phyloP scores from a whole-genome alignment of 2,329 filamentous ascomycete genomes.

The Penicillium sp. region DNA sequence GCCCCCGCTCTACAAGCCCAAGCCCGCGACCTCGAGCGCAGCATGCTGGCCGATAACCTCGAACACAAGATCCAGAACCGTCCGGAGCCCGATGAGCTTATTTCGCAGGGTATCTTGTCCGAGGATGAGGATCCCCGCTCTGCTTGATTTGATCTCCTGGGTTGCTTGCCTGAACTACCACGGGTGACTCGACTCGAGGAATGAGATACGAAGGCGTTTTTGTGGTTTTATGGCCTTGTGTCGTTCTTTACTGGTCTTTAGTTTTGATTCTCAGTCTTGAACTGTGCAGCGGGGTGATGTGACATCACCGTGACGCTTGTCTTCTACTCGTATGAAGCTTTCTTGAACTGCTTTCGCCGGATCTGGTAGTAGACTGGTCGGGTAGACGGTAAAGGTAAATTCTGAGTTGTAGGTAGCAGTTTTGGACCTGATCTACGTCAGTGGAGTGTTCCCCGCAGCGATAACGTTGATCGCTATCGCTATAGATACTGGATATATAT shows the following conservation, averaged over 20 bases:
- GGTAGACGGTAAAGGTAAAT: background rate
- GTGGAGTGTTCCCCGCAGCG: too few species aligned
- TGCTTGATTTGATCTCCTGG: background rate
- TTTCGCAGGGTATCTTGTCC: slow-evolving; percentile 74
- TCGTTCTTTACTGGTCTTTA: background rate
- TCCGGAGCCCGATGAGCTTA: slow-evolving; percentile 68
- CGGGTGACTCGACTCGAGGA: background rate
- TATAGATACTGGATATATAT: too few species aligned
- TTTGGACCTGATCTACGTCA: too few species aligned
- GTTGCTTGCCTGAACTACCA: background rate
- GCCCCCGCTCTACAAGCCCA: slow-evolving; percentile 75
- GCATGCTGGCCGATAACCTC: slow-evolving; percentile 80
- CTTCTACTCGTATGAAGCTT: background rate
- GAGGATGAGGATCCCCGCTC: slow-evolving; percentile 52
- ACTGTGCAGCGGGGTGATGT: slow-evolving; percentile 4
- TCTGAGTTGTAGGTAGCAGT: too few species aligned
- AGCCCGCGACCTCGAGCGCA: slow-evolving; percentile 77
- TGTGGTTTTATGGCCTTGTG: background rate
- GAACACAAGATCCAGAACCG: slow-evolving; percentile 81
- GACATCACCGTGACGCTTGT: slow-evolving; percentile 22
- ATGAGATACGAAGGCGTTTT: background rate
- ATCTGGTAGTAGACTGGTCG: too few species aligned
- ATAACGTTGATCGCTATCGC: too few species aligned
- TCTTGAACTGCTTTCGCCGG: too few species aligned
- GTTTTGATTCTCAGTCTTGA: background rate